phyloP scores from a whole-genome alignment of 306 rosid species.

The Prunus salicina region DNA sequence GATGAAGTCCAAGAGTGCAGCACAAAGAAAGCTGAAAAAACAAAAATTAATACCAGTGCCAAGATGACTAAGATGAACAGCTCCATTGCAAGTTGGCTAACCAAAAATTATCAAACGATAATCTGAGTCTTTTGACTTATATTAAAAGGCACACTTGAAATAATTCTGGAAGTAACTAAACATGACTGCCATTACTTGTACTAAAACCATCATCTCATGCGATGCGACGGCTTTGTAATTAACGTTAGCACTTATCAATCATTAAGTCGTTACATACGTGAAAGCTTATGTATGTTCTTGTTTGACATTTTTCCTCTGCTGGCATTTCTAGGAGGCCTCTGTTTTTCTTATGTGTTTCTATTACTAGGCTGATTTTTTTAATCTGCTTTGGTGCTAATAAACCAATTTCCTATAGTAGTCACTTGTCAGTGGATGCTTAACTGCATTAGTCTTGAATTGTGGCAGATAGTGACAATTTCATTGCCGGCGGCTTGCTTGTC shows the following conservation, averaged over 20 bases:
- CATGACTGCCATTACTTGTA: background rate
- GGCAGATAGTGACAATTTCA: background rate
- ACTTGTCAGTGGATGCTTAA: background rate
- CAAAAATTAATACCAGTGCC: conserved; percentile 25
- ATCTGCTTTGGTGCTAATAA: background rate
- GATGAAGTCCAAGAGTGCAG: conserved; percentile 46
- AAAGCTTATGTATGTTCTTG: background rate
- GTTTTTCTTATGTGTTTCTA: background rate
- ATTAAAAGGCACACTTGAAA: background rate
- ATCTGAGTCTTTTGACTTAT: background rate
- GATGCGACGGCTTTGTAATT: background rate
- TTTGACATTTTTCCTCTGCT: background rate
- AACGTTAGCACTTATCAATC: background rate
- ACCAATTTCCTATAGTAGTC: background rate
- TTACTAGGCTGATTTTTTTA: background rate
- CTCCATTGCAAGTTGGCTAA: conserved; percentile 35
- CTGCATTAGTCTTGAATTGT: background rate
- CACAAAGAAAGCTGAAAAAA: conserved; percentile 33
- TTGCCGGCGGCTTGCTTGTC: background rate
- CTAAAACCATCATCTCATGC: too few species aligned
- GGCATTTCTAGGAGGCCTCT: background rate
- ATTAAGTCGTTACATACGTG: background rate
- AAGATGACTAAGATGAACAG: conserved; percentile 26
- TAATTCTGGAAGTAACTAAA: background rate
- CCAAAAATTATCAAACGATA: background rate